Base-by-base conservation (phyloP, 441 rosid species). In the Raphanus hybrid region DNA sequence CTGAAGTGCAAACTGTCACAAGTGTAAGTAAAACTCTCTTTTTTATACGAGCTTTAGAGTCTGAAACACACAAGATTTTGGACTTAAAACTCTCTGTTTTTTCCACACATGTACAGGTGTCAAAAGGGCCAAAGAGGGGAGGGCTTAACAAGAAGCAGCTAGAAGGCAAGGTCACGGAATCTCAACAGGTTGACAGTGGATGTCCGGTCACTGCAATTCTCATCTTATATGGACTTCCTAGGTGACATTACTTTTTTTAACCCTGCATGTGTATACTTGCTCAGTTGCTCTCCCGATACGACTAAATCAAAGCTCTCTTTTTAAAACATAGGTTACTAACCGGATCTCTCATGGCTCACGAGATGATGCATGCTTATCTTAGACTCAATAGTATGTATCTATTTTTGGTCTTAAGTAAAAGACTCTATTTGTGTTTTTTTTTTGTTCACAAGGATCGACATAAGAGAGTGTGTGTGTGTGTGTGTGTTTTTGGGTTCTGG, bases 301-400 rank as follows among this genome's bases (percentile, higher is more conserved):
- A 43, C 14, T 11, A 43, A 43, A 50, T 50, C 8, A 50, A 54
- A 54, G 10, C 59, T 15, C 26, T 54, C 9, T 54, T 48, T n/a
- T 14, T 0, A 4, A 4, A 29, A 26, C 8, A 26, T 32, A 59
- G 64, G 64, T 27, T 59, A 11, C 37, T 59, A 59, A 27, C 64
- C 6, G 64, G 64, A 59, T 59, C 8, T 59, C 27, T 59, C 16
- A 26, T 59, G 64, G 62, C 62, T 20, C 62, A 58, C 12, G 62
- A 58, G 62, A 58, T 58, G 62, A 58, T 23, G 32, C 62, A 58
- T 58, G 62, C 32, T 58, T 58, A 58, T 58, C 62, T 58, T 23
- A 58, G 62, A 20, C 62, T 58, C 62, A 58, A 58, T 0, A 32
- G 62, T 57, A 57, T 39, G 43, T 39, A 39, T 16, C n/a, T 41